A percentile compares a stretch with the other conserved stretches of the same genome.
phyloP scores from a whole-genome alignment of 1,139 yeast species.

The Saccharomyces hybrid region DNA sequence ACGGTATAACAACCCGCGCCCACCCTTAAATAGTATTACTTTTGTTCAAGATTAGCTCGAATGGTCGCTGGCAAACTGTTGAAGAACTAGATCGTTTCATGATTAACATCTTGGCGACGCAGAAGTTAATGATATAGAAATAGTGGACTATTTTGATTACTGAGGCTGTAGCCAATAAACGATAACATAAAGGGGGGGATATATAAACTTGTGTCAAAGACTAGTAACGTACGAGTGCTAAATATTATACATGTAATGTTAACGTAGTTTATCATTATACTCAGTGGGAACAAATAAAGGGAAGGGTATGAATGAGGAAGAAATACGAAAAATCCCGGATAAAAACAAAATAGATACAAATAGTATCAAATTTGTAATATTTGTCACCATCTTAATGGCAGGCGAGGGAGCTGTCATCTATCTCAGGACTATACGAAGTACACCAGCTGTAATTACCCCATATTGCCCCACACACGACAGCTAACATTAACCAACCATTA shows the following conservation, averaged over 20 bases:
- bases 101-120: not conserved
- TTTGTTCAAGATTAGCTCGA: not conserved
- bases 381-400: slow-evolving; percentile 17
- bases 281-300: not conserved
- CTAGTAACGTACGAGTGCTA: not conserved
- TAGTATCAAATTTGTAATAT: not conserved
- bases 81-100: not conserved
- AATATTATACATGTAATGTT: not conserved
- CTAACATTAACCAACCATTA: slow-evolving; percentile 75
- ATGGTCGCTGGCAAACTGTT: not conserved
- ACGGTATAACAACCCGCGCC: not conserved
- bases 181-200: not conserved
- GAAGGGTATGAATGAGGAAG: not conserved
- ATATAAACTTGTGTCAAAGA: not conserved
- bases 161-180: not conserved
- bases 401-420: slow-evolving; percentile 14
- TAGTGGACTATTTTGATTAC: not conserved
- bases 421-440: slow-evolving; percentile 5
- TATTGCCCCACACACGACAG: slow-evolving; percentile 63
- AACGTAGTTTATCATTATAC: not conserved
- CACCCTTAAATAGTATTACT: not conserved
- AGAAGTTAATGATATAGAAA: not conserved
- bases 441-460: slow-evolving; percentile 58
- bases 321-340: not conserved
- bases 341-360: not conserved